Evolutionary conservation across 768 basidiomycete genomes (phyloP).

Genomic region (Leccinum rimulosum): DNA sequence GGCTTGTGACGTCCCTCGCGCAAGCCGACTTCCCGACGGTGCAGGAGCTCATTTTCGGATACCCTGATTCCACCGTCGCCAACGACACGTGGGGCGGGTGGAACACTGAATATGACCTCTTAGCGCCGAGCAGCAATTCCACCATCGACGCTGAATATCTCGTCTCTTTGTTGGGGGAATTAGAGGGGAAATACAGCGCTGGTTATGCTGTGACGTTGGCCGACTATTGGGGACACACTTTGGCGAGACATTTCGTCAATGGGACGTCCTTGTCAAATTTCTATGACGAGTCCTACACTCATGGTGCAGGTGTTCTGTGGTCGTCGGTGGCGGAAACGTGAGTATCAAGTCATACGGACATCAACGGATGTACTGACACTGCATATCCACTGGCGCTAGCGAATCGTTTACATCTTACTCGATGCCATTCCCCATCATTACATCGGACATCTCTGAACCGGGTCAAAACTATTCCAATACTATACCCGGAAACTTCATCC

Average conservation of each 20-base stretch:
- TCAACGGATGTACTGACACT: not conserved
- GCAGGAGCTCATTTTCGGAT: constrained; percentile 38
- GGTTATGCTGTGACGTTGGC: constrained; percentile 32
- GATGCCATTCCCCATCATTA: constrained; percentile 42
- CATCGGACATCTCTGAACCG: constrained; percentile 26
- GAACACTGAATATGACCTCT: constrained; percentile 26
- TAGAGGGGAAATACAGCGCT: constrained; percentile 29
- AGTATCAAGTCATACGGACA: constrained; percentile 8
- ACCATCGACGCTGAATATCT: constrained; percentile 18
- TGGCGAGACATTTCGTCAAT: constrained; percentile 40
- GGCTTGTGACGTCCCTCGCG: constrained; percentile 39
- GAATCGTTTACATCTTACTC: constrained; percentile 31
- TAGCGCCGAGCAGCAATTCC: constrained; percentile 18
- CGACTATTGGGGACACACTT: constrained; percentile 25
- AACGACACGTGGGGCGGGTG: constrained; percentile 34
- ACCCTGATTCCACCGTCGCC: constrained; percentile 11
- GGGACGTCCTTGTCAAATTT: constrained; percentile 35
- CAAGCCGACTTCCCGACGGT: constrained; percentile 42
- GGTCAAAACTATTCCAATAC: constrained; percentile 25
- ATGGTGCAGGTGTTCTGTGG: constrained; percentile 37
- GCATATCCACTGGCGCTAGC: constrained; percentile 12
- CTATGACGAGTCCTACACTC: constrained; percentile 26
- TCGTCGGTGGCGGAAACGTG: constrained; percentile 34
- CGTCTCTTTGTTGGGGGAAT: constrained; percentile 21
- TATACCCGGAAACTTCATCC: constrained; percentile 23